Evolutionary conservation across 371 early-diverging fungal species (phyloP).

Genomic region (Syncephalastrum racemosum): DNA sequence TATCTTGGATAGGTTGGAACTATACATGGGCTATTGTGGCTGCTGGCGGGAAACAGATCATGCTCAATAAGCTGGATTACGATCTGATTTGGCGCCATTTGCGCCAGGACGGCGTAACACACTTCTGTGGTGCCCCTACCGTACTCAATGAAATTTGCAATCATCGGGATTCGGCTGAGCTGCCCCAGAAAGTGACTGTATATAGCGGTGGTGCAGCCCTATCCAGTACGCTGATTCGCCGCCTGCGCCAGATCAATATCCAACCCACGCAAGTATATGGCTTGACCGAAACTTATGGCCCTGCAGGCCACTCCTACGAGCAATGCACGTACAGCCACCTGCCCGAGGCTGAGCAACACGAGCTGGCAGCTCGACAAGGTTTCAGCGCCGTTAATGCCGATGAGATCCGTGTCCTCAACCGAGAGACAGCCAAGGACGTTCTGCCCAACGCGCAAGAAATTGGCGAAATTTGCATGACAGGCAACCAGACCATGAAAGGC

Average conservation of each 20-base stretch:
- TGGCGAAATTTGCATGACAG: conserved; percentile 69
- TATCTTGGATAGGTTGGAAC: conserved; percentile 50
- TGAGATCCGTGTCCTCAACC: conserved; percentile 58
- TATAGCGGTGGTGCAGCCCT: conserved; percentile 62
- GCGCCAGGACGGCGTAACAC: conserved; percentile 52
- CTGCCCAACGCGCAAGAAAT: conserved; percentile 55
- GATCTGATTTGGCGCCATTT: conserved; percentile 59
- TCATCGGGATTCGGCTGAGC: conserved; percentile 47
- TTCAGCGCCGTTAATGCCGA: conserved; percentile 56
- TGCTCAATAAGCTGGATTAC: conserved; percentile 64
- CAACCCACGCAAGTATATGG: conserved; percentile 66
- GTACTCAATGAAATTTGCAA: conserved; percentile 65
- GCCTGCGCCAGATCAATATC: conserved; percentile 54
- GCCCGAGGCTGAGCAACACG: conserved; percentile 39
- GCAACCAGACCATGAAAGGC: conserved; percentile 63
- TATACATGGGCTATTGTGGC: conserved; percentile 67
- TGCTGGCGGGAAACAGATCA: conserved; percentile 53
- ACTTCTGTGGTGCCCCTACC: conserved; percentile 69
- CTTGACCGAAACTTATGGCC: conserved; percentile 70
- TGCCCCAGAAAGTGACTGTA: conserved; percentile 44
- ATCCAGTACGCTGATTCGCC: conserved; percentile 51
- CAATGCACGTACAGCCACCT: conserved; percentile 25
- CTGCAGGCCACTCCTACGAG: conserved; percentile 45
- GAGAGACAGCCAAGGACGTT: conserved; percentile 47
- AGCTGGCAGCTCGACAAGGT: conserved; percentile 58